Evolutionary conservation across 768 basidiomycete genomes (phyloP).

Genomic region (Trametes cubensis): DNA sequence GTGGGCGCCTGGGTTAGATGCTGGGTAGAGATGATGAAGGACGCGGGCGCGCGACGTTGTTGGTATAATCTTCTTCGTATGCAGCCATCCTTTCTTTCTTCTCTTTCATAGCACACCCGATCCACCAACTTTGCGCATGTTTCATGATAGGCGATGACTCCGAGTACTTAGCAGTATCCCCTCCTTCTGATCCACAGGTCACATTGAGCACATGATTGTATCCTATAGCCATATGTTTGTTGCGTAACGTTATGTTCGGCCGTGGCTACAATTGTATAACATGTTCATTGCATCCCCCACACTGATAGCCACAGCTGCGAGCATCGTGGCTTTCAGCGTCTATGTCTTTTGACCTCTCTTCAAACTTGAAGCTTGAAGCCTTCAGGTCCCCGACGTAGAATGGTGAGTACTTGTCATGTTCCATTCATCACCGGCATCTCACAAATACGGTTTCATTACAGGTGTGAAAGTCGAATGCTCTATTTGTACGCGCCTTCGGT

Average conservation of each 20-base stretch:
- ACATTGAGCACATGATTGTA: constrained; percentile 23
- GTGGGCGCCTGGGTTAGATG: not conserved
- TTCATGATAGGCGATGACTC: not conserved
- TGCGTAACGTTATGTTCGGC: constrained; percentile 22
- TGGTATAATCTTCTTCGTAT: constrained; percentile 1
- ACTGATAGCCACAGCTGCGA: not conserved
- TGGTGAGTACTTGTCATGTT: too few species aligned
- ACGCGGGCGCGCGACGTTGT: not conserved
- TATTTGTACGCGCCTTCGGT: too few species aligned
- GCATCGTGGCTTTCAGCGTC: too few species aligned
- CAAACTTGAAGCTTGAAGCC: too few species aligned
- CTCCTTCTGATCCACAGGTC: not conserved
- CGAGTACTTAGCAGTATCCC: not conserved
- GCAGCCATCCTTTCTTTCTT: not conserved
- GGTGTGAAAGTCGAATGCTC: too few species aligned
- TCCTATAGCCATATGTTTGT: constrained; percentile 24
- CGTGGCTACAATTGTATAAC: constrained; percentile 24
- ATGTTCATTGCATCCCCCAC: constrained; percentile 3
- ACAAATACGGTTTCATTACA: too few species aligned
- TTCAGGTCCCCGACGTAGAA: too few species aligned
- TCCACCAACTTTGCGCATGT: not conserved
- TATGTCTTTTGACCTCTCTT: too few species aligned
- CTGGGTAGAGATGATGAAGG: not conserved
- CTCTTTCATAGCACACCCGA: not conserved
- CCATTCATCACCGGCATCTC: too few species aligned